Evolutionary conservation across 345 rosid species (phyloP).

Genomic region (Orychophragmus violaceus): DNA sequence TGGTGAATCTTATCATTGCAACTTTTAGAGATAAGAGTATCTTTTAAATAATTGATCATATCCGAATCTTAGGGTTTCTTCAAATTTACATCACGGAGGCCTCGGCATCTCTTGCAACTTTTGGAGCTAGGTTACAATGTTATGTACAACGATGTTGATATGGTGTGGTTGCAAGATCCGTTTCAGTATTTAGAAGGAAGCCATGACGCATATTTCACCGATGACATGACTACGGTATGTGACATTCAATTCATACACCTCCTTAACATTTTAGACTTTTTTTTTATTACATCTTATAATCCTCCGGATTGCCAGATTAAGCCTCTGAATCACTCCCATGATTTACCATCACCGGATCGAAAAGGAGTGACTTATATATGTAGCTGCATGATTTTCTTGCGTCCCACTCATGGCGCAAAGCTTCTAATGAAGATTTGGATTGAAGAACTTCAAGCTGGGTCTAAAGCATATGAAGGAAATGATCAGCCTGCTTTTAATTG

Average conservation of each 20-base stretch:
- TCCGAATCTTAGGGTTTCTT: conserved; percentile 56
- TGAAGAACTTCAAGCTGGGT: conserved; percentile 27
- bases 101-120: conserved; percentile 27
- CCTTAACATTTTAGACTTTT: background rate
- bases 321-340: conserved; percentile 13
- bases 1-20: too few relatives aligned
- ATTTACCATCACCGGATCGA: background rate
- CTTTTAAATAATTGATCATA: background rate
- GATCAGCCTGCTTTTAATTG: conserved; percentile 86
- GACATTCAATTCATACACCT: background rate
- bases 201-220: conserved; percentile 86
- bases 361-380: background rate
- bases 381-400: conserved; percentile 16
- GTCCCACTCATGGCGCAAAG: background rate
- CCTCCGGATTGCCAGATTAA: background rate
- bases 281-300: background rate
- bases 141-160: conserved; percentile 19
- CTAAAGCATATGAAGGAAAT: background rate
- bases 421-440: conserved; percentile 21
- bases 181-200: conserved; percentile 61
- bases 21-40: too few relatives aligned
- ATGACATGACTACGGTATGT: conserved; percentile 73
- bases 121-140: conserved; percentile 25
- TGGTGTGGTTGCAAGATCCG: conserved; percentile 59
- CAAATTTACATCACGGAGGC: conserved; percentile 80